These are phyloP conservation scores for Metschnikowia aberdeeniae DNA, from an alignment of 805 yeast species.

Conservation along the genomic window DNA sequence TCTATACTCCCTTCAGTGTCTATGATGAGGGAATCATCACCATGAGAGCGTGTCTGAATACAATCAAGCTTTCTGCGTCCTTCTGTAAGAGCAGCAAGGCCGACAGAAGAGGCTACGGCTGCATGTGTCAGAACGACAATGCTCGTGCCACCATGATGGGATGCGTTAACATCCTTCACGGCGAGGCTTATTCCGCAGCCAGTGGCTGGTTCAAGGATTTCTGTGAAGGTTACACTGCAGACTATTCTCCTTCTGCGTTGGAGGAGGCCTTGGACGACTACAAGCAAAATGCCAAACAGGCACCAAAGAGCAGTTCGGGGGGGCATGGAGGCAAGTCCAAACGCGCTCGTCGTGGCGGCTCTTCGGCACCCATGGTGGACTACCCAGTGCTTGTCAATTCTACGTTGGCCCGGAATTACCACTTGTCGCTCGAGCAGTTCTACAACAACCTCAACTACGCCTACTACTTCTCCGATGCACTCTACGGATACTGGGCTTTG, in stretches of 20 bases:
- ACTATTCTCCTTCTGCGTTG: neutral
- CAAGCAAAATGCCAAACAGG: neutral
- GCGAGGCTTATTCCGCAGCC: neutral
- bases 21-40: conserved; percentile 2
- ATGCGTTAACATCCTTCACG: conserved; percentile 3
- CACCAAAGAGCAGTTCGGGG: neutral
- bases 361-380: conserved; percentile 5
- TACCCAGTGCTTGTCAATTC: conserved; percentile 10
- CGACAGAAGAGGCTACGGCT: neutral
- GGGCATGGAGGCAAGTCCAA: neutral
- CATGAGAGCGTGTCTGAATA: conserved; percentile 1
- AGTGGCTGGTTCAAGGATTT: neutral
- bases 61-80: neutral
- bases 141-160: conserved; percentile 8
- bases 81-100: neutral
- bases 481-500: conserved; percentile 14
- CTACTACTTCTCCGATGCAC: conserved; percentile 10
- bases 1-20: conserved; percentile 1
- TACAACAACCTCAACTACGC: conserved; percentile 12
- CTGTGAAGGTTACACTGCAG: neutral
- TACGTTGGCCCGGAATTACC: conserved; percentile 2
- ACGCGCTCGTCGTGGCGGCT: neutral
- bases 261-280: neutral
- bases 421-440: conserved; percentile 4
- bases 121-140: conserved; percentile 6